Evolutionary conservation across 2,329 filamentous ascomycete genomes (phyloP).

Genomic region (Colletotrichum horii): DNA sequence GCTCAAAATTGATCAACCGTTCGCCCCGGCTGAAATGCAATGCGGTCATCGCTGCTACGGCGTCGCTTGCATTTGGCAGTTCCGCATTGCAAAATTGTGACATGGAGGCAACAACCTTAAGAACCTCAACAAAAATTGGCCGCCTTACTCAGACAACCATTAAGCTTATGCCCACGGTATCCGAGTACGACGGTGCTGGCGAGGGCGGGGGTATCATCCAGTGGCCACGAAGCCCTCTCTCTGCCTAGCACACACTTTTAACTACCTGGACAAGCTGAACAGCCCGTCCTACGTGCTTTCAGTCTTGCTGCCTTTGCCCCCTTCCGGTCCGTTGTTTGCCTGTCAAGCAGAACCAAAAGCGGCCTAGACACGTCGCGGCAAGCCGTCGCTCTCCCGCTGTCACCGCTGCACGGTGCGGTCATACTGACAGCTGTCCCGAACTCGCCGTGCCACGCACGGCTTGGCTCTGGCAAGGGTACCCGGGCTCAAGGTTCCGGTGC

Average conservation of each 20-base stretch:
- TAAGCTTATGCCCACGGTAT: background rate
- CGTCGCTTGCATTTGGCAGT: background rate
- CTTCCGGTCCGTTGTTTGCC: background rate
- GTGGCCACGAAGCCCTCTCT: background rate
- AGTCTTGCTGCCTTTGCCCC: background rate
- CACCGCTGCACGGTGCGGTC: constrained; percentile 17
- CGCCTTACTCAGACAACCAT: background rate
- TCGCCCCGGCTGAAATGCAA: background rate
- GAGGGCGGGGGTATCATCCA: background rate
- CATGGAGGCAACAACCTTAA: background rate
- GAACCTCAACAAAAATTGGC: background rate
- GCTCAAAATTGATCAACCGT: background rate
- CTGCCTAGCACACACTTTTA: background rate
- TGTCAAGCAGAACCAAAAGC: background rate
- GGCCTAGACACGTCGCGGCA: background rate
- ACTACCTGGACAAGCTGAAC: background rate
- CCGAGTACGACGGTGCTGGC: background rate
- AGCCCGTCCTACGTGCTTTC: background rate
- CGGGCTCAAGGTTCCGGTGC: background rate
- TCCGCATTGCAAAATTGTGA: background rate
- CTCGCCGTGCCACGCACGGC: background rate
- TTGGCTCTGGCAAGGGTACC: background rate
- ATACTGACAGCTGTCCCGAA: background rate
- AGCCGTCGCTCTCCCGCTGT: constrained; percentile 13
- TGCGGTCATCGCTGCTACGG: background rate